Evolutionary conservation across 2,329 filamentous ascomycete species (phyloP).

Genomic region (Amphichorda felina): DNA sequence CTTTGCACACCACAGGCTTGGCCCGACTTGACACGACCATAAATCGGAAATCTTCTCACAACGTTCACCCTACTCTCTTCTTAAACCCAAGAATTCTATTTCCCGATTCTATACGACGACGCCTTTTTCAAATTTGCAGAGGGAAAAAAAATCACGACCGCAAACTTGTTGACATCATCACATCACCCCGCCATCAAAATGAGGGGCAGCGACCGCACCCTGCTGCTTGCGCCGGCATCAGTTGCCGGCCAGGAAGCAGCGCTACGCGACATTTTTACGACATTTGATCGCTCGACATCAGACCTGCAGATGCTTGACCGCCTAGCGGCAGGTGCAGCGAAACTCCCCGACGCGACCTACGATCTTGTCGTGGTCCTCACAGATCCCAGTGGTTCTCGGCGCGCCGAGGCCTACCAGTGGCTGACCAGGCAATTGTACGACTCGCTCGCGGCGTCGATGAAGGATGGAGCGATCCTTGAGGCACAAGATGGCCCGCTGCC

Average conservation of each 20-base stretch:
- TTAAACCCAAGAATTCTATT: too few species aligned
- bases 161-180: too few species aligned
- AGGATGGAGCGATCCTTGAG: conserved; percentile 53
- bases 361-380: conserved; percentile 76
- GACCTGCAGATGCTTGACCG: conserved; percentile 98
- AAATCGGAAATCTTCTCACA: too few species aligned
- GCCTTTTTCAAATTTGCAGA: too few species aligned
- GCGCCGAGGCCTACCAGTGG: conserved; percentile 48
- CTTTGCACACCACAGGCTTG: too few species aligned
- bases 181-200: too few species aligned
- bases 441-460: conserved; percentile 58
- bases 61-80: too few species aligned
- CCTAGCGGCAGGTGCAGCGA: conserved; percentile 67
- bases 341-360: conserved; percentile 67
- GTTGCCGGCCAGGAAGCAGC: not conserved
- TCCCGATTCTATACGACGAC: too few species aligned
- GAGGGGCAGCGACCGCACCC: not conserved
- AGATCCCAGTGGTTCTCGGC: conserved; percentile 57
- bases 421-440: conserved; percentile 57
- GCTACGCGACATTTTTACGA: too few species aligned
- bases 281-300: conserved; percentile 51
- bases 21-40: too few species aligned
- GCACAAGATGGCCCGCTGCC: conserved; percentile 55
- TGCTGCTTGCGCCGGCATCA: not conserved
- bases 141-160: too few species aligned